Percentiles rank a stretch among this genome's conserved stretches.
phyloP scores from a whole-genome alignment of 768 basidiomycete genomes.

The Boletus subparvulus region DNA sequence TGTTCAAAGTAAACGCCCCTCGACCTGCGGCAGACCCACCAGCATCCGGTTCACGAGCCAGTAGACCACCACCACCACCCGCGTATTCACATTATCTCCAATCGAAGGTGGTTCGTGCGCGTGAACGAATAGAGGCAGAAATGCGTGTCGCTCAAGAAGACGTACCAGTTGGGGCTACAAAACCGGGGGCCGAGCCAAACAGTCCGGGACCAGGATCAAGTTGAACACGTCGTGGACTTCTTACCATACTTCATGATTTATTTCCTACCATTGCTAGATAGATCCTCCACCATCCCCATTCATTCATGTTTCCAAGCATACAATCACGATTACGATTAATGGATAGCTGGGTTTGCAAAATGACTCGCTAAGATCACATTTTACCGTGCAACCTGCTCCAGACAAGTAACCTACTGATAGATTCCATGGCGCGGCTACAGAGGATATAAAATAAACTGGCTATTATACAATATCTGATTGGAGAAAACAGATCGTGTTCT shows the following conservation, averaged over 20 bases:
- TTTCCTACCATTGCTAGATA: slow-evolving; percentile 24
- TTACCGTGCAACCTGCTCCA: neutral
- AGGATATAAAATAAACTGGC: neutral
- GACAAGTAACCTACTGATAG: neutral
- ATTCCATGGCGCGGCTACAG: neutral
- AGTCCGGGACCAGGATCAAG: slow-evolving; percentile 21
- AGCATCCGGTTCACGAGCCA: slow-evolving; percentile 35
- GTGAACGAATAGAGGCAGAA: slow-evolving; percentile 95
- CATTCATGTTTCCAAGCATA: slow-evolving; percentile 21
- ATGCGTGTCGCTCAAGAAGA: slow-evolving; percentile 32
- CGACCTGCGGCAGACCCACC: slow-evolving; percentile 53
- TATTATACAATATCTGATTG: neutral
- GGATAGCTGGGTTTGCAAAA: neutral
- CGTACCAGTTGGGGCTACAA: slow-evolving; percentile 4
- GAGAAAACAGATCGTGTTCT: no score
- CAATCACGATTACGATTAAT: slow-evolving; percentile 16
- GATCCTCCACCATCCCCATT: slow-evolving; percentile 26
- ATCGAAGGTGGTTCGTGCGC: slow-evolving; percentile 94
- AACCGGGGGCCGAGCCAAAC: slow-evolving; percentile 19
- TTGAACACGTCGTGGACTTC: slow-evolving; percentile 11
- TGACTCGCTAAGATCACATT: neutral
- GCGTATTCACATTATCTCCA: slow-evolving; percentile 88
- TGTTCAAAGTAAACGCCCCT: slow-evolving; percentile 88
- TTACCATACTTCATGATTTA: slow-evolving; percentile 12
- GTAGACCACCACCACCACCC: slow-evolving; percentile 44